Base-by-base conservation (phyloP, 805 yeast species). In the Wickerhamiella azyma region DNA sequence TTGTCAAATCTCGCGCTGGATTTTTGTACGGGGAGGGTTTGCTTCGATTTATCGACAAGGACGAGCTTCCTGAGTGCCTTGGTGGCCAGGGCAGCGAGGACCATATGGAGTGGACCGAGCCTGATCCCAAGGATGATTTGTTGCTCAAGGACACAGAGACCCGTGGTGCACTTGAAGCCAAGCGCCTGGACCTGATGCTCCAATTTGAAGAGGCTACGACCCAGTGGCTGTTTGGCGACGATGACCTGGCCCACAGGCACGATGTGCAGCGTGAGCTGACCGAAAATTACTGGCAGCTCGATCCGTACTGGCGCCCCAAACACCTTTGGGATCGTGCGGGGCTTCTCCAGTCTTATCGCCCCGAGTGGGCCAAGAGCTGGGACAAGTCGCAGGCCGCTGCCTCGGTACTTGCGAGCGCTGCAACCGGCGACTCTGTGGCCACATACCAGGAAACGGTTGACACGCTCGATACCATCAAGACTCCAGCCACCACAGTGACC, bases 261-360 rank as follows among this genome's bases (percentile, higher is more conserved):
- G 33, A 30, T 6, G 9, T 13, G 9, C 14, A 30, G 16, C 14
- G 5, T 7, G 29, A 14, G 7, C 24, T 40, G 2, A 19, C 13
- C 17, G 43, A 30, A 13, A 16, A 26, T 5, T 88, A 80, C 64
- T 70, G 75, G 58, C 60, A 66, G 41, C 63, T 84, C 47, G 97
- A 92, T 58, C 89, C 92, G 1, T 85, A 81, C 53, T 61, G 85
- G 41, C 78, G 98, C 62, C 76, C 81, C 39, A 77, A 86, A 52
- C 77, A 85, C 37, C 66, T 78, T 33, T 84, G 76, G 58, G 98
- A 92, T 63, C 74, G 94, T 56, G 68, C 72, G 47, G 88, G 92
- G n/a, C 50, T 63, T 24, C 60, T 77, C 30, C 84, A 81, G 24
- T 16, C 19, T 2, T 10, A 16, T 16, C 39, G 45, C n/a, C 18